Conservation (phyloP, 805 yeast species). For the Ogataea trehaloabstinens region DNA sequence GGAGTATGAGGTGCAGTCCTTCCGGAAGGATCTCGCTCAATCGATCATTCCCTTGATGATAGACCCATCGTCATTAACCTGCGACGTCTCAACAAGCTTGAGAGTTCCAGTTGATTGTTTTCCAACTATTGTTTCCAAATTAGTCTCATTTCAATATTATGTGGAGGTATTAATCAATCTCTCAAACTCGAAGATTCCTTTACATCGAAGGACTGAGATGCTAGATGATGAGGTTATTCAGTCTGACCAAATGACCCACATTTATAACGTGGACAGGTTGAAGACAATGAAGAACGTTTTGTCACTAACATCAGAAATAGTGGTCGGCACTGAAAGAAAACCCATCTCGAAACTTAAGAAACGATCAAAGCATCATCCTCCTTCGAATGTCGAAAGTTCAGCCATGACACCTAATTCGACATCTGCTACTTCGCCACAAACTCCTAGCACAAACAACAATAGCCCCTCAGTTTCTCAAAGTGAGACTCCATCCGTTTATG, state of each 20-base stretch:
- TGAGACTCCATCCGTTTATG: constrained; percentile 5
- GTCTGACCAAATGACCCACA: constrained; percentile 26
- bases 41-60: constrained; percentile 71
- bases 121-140: constrained; percentile 71
- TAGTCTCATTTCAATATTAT: constrained; percentile 80
- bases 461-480: constrained; percentile 5
- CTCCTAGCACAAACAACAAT: constrained; percentile 4
- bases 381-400: constrained; percentile 4
- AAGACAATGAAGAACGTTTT: constrained; percentile 75
- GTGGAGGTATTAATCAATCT: constrained; percentile 81
- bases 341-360: constrained; percentile 26
- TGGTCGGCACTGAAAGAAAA: constrained; percentile 74
- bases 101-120: constrained; percentile 82
- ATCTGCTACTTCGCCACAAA: constrained; percentile 5
- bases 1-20: constrained; percentile 65
- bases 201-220: constrained; percentile 13
- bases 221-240: constrained; percentile 26
- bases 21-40: constrained; percentile 81
- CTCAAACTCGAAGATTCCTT: constrained; percentile 45
- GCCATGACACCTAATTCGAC: constrained; percentile 5
- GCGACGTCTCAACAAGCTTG: constrained; percentile 59
- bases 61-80: constrained; percentile 60
- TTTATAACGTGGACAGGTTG: constrained; percentile 76
- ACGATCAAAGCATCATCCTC: constrained; percentile 9
- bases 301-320: constrained; percentile 75